Evolutionary conservation across 2,329 filamentous ascomycete genomes (phyloP), one percentile per base, ranked within the genome.

Genomic region (Microsporum audouinii): DNA sequence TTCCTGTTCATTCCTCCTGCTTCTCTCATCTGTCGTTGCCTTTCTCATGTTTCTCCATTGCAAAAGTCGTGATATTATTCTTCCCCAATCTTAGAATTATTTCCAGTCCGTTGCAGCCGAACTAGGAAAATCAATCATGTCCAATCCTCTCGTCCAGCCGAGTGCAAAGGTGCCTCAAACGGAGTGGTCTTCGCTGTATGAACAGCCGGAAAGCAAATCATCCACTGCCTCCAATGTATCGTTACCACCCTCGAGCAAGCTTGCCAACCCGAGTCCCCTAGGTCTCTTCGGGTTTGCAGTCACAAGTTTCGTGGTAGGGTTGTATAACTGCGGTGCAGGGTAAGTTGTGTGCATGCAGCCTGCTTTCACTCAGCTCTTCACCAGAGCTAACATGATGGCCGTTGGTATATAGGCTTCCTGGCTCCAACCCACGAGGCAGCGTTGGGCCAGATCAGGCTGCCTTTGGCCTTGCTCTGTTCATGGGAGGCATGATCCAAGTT

Each of bases 201-300:
- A 55, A n/a, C 51, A 36, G 10, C 51, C 17, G 12, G 51, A 57
- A 43, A 23, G 5, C 4, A 59, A 49, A 23, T 5, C 33, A 1
- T 38, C 49, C 39, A 59, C 61, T 12, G 61, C 61, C 10, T 64
- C 62, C 41, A 51, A 61, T 27, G 61, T 64, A 31, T 56, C 61
- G 27, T 47, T 39, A 47, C 64, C 59, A 55, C 47, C 61, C 0
- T 63, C 23, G 6, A 49, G 41, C 34, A 61, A 64, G 39, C 59
- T 62, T 68, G 82, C 77, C 69, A 84, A 85, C 70, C 82, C 83
- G 55, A 82, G 82, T 62, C 82, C 82, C 7, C 76, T 85, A 27
- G 82, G 82, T 61, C 77, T 85, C 55, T 79, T 82, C 58, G 82
- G 81, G 73, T 87, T 87, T 72, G 83, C 84, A n/a, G 69, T 84